Conservation (phyloP, 139 green algal species). For the Haematococcus lacustris region DNA sequence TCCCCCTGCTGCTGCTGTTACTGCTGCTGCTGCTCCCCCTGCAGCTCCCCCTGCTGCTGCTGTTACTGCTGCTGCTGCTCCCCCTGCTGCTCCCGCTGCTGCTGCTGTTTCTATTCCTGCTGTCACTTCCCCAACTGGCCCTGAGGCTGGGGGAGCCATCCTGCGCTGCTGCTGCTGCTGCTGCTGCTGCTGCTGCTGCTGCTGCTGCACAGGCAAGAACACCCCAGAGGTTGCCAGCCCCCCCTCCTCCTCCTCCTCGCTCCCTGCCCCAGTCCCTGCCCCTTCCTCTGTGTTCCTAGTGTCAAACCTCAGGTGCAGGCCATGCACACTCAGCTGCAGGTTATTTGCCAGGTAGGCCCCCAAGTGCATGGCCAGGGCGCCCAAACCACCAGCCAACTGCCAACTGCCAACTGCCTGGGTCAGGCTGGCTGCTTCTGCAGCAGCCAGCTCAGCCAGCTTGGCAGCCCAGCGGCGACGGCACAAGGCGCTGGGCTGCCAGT, state of each 20-base stretch:
- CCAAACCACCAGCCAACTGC: background rate
- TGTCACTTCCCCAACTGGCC: no score
- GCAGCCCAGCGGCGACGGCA: slow-evolving; percentile 32
- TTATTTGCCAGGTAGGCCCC: slow-evolving; percentile 52
- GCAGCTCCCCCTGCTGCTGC: no score
- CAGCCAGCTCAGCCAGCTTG: slow-evolving; percentile 70
- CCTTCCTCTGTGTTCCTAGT: background rate
- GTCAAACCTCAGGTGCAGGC: background rate
- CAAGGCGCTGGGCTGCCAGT: background rate
- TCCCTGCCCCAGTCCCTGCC: background rate
- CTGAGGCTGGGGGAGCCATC: background rate
- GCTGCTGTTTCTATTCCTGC: no score
- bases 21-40: no score
- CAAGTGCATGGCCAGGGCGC: slow-evolving; percentile 45
- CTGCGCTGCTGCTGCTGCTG: no score
- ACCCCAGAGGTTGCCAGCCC: no score
- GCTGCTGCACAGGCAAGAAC: background rate
- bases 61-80: no score
- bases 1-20: no score
- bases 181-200: background rate
- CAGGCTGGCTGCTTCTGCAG: slow-evolving; percentile 58
- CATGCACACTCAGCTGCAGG: slow-evolving; percentile 3
- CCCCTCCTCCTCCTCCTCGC: no score
- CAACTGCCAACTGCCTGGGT: slow-evolving; percentile 1
- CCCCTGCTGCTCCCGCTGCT: no score